Conservation (phyloP, 768 basidiomycete genomes). For the Tricholoma bakamatsutake region DNA sequence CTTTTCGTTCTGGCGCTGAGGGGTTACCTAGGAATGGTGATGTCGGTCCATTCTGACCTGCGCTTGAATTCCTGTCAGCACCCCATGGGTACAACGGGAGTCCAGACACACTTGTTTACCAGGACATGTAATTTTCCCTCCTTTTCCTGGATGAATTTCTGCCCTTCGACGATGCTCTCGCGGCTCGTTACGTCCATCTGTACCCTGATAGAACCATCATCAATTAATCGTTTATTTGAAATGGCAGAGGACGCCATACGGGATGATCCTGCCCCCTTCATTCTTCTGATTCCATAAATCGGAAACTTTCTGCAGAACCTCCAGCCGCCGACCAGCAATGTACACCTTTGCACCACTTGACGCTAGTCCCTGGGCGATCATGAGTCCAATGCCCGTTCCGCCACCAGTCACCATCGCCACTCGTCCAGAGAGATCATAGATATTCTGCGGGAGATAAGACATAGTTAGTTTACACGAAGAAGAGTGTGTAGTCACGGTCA, state of each 20-base stretch:
- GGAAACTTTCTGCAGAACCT: slow-evolving; percentile 56
- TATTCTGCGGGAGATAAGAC: slow-evolving; percentile 28
- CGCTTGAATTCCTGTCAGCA: slow-evolving; percentile 35
- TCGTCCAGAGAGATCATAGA: slow-evolving; percentile 53
- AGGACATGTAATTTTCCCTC: slow-evolving; percentile 75
- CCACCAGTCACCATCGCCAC: slow-evolving; percentile 52
- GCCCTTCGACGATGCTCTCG: slow-evolving; percentile 53
- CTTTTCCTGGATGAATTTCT: slow-evolving; percentile 45
- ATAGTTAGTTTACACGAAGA: slow-evolving; percentile 11
- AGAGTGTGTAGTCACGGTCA: neutral
- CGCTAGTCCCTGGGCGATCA: slow-evolving; percentile 70
- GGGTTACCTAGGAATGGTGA: slow-evolving; percentile 54
- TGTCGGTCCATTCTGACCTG: slow-evolving; percentile 65
- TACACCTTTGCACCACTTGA: slow-evolving; percentile 78
- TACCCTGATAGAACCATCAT: slow-evolving; percentile 27
- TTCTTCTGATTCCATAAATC: slow-evolving; percentile 39
- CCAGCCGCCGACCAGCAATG: slow-evolving; percentile 64
- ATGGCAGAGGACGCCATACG: slow-evolving; percentile 34
- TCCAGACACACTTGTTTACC: slow-evolving; percentile 64
- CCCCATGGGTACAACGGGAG: neutral
- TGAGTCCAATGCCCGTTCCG: slow-evolving; percentile 49
- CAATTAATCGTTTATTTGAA: neutral
- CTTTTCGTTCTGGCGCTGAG: slow-evolving; percentile 51
- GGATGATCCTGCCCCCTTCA: slow-evolving; percentile 45
- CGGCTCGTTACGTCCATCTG: slow-evolving; percentile 71